Conservation (phyloP, 2,329 filamentous ascomycete species). For the Trichoderma atrobrunneum region DNA sequence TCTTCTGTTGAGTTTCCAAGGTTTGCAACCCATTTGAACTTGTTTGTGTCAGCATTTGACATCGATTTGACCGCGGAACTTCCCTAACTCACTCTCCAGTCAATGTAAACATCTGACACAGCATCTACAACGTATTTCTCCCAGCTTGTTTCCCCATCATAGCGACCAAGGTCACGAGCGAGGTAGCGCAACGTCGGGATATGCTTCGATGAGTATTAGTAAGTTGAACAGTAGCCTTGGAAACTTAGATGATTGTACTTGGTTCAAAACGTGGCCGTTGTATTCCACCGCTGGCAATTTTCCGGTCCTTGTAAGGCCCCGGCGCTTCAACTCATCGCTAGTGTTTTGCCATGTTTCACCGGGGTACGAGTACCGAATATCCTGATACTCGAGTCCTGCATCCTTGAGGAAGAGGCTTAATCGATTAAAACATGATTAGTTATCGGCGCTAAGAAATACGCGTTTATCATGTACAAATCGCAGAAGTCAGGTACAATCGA, state of each 20-base stretch:
- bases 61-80: rapidly evolving
- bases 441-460: not conserved
- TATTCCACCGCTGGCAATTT: not conserved
- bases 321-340: not conserved
- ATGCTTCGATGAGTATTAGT: not conserved
- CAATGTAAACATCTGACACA: conserved; percentile 38
- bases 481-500: not conserved
- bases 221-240: not conserved
- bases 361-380: not conserved
- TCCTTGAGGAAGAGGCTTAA: not conserved
- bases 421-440: not conserved
- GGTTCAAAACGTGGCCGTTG: not conserved
- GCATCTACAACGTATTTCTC: conserved; percentile 40
- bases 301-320: not conserved
- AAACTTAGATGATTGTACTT: not conserved
- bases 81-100: conserved; percentile 36
- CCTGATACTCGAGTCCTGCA: not conserved
- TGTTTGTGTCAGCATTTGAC: not conserved
- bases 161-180: conserved; percentile 33
- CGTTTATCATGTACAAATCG: not conserved
- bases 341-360: not conserved
- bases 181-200: not conserved
- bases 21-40: conserved; percentile 26
- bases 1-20: not conserved
- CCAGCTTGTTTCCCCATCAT: conserved; percentile 36